Evolutionary conservation across 495 filamentous ascomycete genomes (phyloP), one percentile per base, ranked within the genome.

Genomic region (Neurospora africana): DNA sequence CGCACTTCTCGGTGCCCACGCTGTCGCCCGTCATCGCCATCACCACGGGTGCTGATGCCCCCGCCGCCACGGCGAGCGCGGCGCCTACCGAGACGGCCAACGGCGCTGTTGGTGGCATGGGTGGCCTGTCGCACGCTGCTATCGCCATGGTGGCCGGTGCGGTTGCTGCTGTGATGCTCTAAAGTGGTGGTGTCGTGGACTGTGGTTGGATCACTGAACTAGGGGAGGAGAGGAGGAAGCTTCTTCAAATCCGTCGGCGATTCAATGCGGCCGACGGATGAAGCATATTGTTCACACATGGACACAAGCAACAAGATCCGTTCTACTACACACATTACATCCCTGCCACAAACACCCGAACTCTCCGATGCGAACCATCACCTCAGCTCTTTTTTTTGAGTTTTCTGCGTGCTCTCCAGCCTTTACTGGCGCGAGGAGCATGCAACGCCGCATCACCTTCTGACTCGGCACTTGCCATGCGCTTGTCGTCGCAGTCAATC

Each of bases 101-200:
- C 74, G 78, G 74, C 67, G 77, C 77, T n/a, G 77, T 74, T 27
- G 79, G 72, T 23, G 75, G 77, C n/a, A 72, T 80, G 17, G 74
- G 84, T 11, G 78, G 78, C 68, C 77, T 79, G 2, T 78, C 80
- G 53, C 75, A 82, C 13, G 75, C 82, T 27, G 85, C 81, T 33
- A 71, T 82, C 43, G 82, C 79, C 9, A 83, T 82, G 13, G 73
- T 86, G 19, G 80, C 81, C 30, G 84, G 85, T 47, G 77, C 83
- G 70, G 75, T 83, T n/a, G 78, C 82, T 68, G 84, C 81, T 2
- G 83, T 80, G 21, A 72, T 88, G 69, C 76, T 87, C 61, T 87
- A 84, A 74, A 33, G 70, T 41, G 38, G 38, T 4, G 65, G 44
- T 61, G 53, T 4, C 47, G 47, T 30, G 47, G 47, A 8, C 5